Evolutionary conservation across 139 green algal genomes (phyloP), one percentile per base, ranked within the genome.

Genomic region (Micromonas pusilla): DNA sequence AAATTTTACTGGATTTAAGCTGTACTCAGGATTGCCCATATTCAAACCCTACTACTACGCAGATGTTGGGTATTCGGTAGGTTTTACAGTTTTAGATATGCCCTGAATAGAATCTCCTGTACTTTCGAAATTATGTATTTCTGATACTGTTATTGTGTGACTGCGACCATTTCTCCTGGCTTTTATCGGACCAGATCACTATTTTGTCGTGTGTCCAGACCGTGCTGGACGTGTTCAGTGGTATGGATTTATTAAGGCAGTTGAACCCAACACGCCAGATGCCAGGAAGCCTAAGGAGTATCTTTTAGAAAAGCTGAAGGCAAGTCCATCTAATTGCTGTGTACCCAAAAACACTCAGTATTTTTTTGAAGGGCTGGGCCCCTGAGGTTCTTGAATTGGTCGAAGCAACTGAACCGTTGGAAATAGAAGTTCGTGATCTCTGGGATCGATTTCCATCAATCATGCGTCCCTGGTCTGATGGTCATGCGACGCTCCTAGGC

Each of bases 171-270:
- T n/a, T n/a, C n/a, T n/a, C n/a, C n/a, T n/a, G n/a, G n/a, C n/a
- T n/a, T 75, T 39, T 34, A 75, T 75, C 52, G 68, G 68, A 23
- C 68, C 68, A 5, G 6, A 75, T 62, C n/a, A 75, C 37, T 75
- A 75, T 75, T 75, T 75, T 32, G 68, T 75, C 6, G 31, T 5
- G 13, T 75, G 68, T 23, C 68, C 68, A 38, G 68, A 75, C 53
- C 37, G 38, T 5, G 34, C n/a, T 36, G 68, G 68, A 20, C 37
- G 68, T 5, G 4, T 75, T 9, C 68, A 75, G 37, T 75, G 68
- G 68, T 75, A 75, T 62, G 68, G 34, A 21, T 75, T 75, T 2
- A 36, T 75, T 26, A 65, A 65, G 31, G n/a, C 37, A 9, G 16
- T 16, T 19, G 21, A 34, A 19, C 37, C 68, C 1, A 32, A 62